Evolutionary conservation across 1,139 yeast genomes (phyloP).

Genomic region (Blastobotrys aristatus): DNA sequence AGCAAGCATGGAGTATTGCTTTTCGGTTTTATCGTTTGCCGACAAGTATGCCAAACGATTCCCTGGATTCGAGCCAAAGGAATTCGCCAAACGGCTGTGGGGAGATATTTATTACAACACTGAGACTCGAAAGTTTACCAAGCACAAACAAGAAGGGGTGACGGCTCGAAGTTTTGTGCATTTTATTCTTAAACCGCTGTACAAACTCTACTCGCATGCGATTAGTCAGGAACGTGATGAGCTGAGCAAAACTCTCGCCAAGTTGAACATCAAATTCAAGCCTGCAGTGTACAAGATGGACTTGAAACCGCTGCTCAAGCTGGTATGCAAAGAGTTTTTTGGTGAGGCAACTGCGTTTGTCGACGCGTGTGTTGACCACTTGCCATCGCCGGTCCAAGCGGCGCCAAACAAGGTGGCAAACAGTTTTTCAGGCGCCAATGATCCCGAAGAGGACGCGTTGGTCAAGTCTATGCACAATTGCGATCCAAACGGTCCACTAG

Average conservation of each 20-base stretch:
- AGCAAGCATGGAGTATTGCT: slow-evolving; percentile 53
- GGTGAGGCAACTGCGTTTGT: slow-evolving; percentile 50
- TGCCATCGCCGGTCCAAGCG: slow-evolving; percentile 43
- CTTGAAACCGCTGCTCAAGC: slow-evolving; percentile 51
- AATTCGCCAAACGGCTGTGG: slow-evolving; percentile 62
- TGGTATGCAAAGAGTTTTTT: slow-evolving; percentile 54
- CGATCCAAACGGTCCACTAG: slow-evolving; percentile 40
- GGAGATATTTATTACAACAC: slow-evolving; percentile 61
- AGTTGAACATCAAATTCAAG: slow-evolving; percentile 32
- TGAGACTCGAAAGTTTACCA: slow-evolving; percentile 43
- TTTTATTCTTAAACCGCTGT: slow-evolving; percentile 73
- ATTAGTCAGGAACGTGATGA: slow-evolving; percentile 50
- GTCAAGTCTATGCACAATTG: slow-evolving; percentile 29
- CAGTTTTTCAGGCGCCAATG: slow-evolving; percentile 14
- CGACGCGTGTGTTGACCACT: slow-evolving; percentile 40
- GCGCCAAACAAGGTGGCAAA: slow-evolving; percentile 24
- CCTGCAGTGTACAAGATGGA: slow-evolving; percentile 41
- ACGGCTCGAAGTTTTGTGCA: slow-evolving; percentile 55
- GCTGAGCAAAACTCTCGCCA: slow-evolving; percentile 41
- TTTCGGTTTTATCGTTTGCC: slow-evolving; percentile 64
- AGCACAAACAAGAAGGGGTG: slow-evolving; percentile 25
- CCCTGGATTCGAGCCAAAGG: slow-evolving; percentile 36
- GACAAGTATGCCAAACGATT: slow-evolving; percentile 42
- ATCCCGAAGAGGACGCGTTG: slow-evolving; percentile 18
- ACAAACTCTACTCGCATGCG: slow-evolving; percentile 63